Evolutionary conservation across 1,284 basidiomycete genomes (phyloP), one percentile per base, ranked within the genome.

Genomic region (Tylopilus sp.): DNA sequence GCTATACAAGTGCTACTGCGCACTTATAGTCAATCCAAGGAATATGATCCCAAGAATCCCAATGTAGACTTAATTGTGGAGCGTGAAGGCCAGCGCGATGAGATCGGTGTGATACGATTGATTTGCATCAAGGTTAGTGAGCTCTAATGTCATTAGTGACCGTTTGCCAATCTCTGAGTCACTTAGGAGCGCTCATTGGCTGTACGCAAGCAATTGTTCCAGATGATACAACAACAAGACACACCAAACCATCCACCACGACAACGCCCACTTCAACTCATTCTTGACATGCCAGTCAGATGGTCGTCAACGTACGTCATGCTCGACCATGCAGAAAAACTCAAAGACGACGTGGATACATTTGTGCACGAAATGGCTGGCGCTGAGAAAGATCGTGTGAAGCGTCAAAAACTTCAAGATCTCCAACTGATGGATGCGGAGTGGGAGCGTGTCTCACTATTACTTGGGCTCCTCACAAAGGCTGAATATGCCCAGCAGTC

Each of bases 11-110:
- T 0, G 56, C 53, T 15, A 50, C 3, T 5, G 56, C 54, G 17
- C 39, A 14, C 10, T n/a, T 39, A 5, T 59, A 57, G 31, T 10
- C 13, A 25, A 56, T 2, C 46, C 57, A 3, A 26, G 24, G 1
- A 24, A 20, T n/a, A 29, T 13, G 33, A 28, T 36, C 28, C 10
- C 10, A 6, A 2, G 14, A 58, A 68, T 44, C 31, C 31, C 15
- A 14, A 32, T 8, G 31, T 4, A 6, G 9, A 32, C 4, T 10
- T 32, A 6, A 10, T 32, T 10, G 9, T 14, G 4, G 31, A 5
- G 5, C 31, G 31, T 32, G 31, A 54, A 52, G 15, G 50, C 66
- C 28, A 61, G 63, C 2, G 9, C 7, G 31, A 32, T 32, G 31
- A 32, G 15, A 10, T 32, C 7, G 31, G 31, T 8, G 5, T 32